Conservation (phyloP, 805 yeast genomes). For the Suhomyces emberorum region DNA sequence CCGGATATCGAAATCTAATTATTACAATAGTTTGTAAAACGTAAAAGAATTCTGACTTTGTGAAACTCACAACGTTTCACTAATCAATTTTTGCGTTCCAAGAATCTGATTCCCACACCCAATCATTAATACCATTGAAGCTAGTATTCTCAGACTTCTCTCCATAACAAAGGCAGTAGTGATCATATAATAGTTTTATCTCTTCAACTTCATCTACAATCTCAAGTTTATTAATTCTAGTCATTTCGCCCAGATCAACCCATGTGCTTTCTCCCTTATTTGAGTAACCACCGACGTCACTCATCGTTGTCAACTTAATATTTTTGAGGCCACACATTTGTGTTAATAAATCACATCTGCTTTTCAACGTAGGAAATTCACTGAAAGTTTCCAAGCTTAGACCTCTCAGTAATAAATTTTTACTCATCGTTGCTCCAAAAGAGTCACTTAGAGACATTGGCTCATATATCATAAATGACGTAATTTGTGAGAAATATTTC, state of each 20-base stretch:
- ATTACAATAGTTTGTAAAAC: too few relatives aligned
- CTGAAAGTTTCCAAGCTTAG: conserved; percentile 57
- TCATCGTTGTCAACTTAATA: conserved; percentile 45
- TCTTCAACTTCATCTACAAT: conserved; percentile 77
- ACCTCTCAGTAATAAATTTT: conserved; percentile 58
- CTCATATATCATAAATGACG: conserved; percentile 54
- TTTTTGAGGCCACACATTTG: conserved; percentile 22
- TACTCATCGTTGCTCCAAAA: conserved; percentile 68
- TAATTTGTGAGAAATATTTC: conserved; percentile 15
- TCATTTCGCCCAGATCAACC: conserved; percentile 39
- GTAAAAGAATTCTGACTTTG: too few relatives aligned
- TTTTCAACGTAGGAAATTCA: conserved; percentile 44
- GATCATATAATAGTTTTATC: conserved; percentile 55
- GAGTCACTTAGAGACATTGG: conserved; percentile 63
- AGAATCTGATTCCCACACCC: conserved; percentile 7
- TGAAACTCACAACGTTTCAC: too few relatives aligned
- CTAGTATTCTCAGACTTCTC: conserved; percentile 12
- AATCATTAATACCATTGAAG: conserved; percentile 7
- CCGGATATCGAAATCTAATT: too few relatives aligned
- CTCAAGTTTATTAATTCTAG: conserved; percentile 53
- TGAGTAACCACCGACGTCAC: conserved; percentile 37
- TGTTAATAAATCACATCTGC: conserved; percentile 23
- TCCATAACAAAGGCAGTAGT: conserved; percentile 49
- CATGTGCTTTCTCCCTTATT: conserved; percentile 29
- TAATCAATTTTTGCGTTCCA: too few relatives aligned